These are phyloP conservation scores for Fusarium pseudocircinatum DNA, from an alignment of 2,329 filamentous ascomycete species.

Conservation along the genomic window DNA sequence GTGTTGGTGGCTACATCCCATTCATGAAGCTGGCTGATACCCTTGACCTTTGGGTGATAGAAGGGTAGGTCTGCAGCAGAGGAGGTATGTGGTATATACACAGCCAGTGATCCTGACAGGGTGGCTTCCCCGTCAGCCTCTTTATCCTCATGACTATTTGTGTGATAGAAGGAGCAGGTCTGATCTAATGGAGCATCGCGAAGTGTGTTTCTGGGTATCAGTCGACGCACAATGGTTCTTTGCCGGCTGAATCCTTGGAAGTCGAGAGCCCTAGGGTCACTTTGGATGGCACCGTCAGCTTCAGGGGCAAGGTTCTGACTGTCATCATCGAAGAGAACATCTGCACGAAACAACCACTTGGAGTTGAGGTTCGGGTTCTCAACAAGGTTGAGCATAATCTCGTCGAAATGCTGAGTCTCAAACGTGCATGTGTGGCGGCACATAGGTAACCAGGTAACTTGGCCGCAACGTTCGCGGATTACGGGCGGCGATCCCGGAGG, in stretches of 20 bases:
- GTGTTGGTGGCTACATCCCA: constrained; percentile 57
- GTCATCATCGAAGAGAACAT: constrained; percentile 65
- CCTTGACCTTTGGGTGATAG: constrained; percentile 83
- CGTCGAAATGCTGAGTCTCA: constrained; percentile 67
- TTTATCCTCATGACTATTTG: constrained; percentile 17
- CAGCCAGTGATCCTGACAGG: constrained; percentile 56
- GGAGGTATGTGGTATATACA: constrained; percentile 81
- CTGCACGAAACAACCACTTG: constrained; percentile 79
- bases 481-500: constrained; percentile 39
- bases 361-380: constrained; percentile 84
- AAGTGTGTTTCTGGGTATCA: constrained; percentile 84
- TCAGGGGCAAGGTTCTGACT: constrained; percentile 28
- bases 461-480: constrained; percentile 40
- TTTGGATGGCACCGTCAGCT: background rate
- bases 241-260: constrained; percentile 52
- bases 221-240: constrained; percentile 75
- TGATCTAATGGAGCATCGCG: constrained; percentile 81
- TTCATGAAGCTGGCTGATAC: constrained; percentile 79
- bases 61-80: constrained; percentile 75
- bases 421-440: constrained; percentile 70
- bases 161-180: constrained; percentile 78
- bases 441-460: constrained; percentile 61
- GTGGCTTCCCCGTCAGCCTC: constrained; percentile 39
- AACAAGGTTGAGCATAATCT: constrained; percentile 78
- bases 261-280: background rate